Base-by-base conservation (phyloP, 148 eudicot genomes). In the Rhododendron williamsianum region DNA sequence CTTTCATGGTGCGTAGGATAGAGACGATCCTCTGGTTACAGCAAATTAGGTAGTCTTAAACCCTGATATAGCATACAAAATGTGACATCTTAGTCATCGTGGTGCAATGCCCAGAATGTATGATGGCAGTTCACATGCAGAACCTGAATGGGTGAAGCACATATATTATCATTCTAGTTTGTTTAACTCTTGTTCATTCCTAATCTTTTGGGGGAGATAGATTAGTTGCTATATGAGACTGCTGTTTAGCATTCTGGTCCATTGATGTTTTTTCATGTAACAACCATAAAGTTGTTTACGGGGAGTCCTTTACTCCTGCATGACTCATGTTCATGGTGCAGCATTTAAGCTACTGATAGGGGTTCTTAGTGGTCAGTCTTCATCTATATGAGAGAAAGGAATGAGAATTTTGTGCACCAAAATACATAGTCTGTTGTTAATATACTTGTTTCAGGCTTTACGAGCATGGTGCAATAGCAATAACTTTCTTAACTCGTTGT, bases 341-440 rank as follows among this genome's bases (percentile, higher is more conserved):
- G 36, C 15, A 18, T 81, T 23, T 41, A 60, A 35, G 51, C 52
- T 82, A 63, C 71, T 33, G 25, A 52, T 10, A 15, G 38, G 48
- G 27, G 65, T 58, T 21, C 65, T 58, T 9, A 19, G 58, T 4
- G 9, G 27, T 25, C 9, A 23, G 45, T 41, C 45, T 6, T 36
- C 4, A 10, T 49, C 33, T 63, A 0, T 9, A 41, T 7, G 25
- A 27, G 67, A 52, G 43, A 30, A 81, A 58, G n/a, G 27, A 9
- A n/a, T 35, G 4, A 58, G 10, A 25, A 35, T 36, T 82, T 82
- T 63, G 54, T 3, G 74, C 84, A 82, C 76, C 84, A 60, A 82
- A 82, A 82, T 82, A 82, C 84, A 82, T 82, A 65, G 84, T 82
- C 84, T 82, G 84, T 23, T 82, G 84, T 38, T 63, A 35, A 38